phyloP scores from a whole-genome alignment of 176 grass and related monocot species.

The Aechmea fasciata region DNA sequence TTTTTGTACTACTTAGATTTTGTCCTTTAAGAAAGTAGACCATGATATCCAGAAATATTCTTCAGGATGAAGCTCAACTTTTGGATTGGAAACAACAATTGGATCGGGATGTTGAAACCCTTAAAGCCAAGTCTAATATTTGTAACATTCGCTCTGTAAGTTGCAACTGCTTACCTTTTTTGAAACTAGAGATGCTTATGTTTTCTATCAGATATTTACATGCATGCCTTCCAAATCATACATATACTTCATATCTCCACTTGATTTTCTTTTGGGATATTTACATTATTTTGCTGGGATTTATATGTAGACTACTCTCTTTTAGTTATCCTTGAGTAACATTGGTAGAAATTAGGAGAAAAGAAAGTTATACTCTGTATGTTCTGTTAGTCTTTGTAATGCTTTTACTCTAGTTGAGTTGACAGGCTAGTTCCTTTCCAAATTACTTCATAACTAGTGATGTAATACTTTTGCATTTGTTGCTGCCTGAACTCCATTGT shows the following conservation, averaged over 20 bases:
- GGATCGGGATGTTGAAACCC: slow-evolving; percentile 94
- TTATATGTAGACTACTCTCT: too few relatives aligned
- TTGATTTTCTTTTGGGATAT: too few relatives aligned
- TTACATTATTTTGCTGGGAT: too few relatives aligned
- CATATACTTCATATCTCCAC: too few relatives aligned
- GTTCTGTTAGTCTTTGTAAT: neutral
- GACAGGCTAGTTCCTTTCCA: too few relatives aligned
- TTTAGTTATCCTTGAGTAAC: too few relatives aligned
- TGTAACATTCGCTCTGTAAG: slow-evolving; percentile 69
- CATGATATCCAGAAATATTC: slow-evolving; percentile 25
- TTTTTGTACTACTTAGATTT: slow-evolving; percentile 7
- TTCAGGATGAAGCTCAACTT: slow-evolving; percentile 83
- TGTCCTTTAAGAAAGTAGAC: slow-evolving; percentile 13
- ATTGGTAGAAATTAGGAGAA: neutral
- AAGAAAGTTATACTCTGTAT: neutral
- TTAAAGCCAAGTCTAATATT: slow-evolving; percentile 96
- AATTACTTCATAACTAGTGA: neutral
- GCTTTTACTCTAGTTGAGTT: neutral
- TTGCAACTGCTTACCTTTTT: neutral
- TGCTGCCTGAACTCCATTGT: too few relatives aligned
- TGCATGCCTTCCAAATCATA: neutral
- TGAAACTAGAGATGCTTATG: neutral
- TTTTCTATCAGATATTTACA: neutral
- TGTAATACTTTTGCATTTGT: neutral
- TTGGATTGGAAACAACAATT: slow-evolving; percentile 97